phyloP scores from a whole-genome alignment of 306 rosid genomes.

The Malus fusca region DNA sequence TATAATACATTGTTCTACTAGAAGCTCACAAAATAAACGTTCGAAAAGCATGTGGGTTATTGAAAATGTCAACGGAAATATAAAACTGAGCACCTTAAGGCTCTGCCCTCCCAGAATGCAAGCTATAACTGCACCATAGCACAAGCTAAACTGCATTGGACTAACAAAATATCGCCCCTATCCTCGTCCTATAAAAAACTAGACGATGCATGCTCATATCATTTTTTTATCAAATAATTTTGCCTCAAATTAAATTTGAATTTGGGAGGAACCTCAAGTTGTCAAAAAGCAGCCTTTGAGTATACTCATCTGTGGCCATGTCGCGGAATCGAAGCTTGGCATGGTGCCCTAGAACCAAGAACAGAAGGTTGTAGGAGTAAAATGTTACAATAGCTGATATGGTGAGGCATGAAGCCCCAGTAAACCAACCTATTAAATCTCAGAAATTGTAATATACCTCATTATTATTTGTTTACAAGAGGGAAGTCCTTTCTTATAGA shows the following conservation, averaged over 20 bases:
- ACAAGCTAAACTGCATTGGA: conserved; percentile 56
- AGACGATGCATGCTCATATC: background rate
- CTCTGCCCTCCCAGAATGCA: conserved; percentile 59
- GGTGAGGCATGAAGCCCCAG: background rate
- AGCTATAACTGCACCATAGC: conserved; percentile 45
- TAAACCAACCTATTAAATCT: conserved; percentile 3
- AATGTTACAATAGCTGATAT: background rate
- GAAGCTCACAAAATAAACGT: background rate
- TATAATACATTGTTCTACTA: too few relatives aligned
- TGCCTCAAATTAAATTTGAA: background rate
- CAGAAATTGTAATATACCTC: too few relatives aligned
- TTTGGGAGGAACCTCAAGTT: too few relatives aligned
- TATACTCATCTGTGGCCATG: background rate
- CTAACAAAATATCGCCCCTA: conserved; percentile 46
- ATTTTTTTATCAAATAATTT: too few relatives aligned
- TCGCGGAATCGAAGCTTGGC: background rate
- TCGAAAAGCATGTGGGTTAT: background rate
- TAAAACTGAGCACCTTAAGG: conserved; percentile 36
- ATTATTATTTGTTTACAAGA: too few relatives aligned
- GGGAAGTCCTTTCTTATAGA: too few relatives aligned
- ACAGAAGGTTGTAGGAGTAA: background rate
- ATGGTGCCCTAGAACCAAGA: conserved; percentile 3
- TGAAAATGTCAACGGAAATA: background rate
- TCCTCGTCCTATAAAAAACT: conserved; percentile 35
- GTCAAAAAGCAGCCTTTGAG: background rate